Conservation (phyloP, 2,329 filamentous ascomycete species). For the Rhynchosporium agropyri region DNA sequence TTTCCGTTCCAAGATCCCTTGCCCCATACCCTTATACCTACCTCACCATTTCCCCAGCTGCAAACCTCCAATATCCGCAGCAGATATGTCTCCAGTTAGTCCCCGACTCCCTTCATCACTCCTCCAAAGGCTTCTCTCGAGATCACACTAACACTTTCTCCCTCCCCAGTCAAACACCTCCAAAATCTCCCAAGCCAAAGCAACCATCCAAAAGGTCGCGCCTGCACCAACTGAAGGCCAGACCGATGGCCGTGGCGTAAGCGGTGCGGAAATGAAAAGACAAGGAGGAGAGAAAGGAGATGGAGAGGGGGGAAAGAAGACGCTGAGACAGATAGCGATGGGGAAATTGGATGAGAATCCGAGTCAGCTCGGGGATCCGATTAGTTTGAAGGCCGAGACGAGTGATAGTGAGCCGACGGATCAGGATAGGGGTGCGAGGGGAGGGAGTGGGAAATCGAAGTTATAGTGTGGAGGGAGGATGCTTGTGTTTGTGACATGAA, state of each 20-base stretch:
- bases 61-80: background rate
- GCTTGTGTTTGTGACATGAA: too few relatives aligned
- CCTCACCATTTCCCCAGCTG: background rate
- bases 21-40: background rate
- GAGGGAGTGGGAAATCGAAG: conserved; percentile 27
- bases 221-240: conserved; percentile 25
- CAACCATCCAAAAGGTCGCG: conserved; percentile 18
- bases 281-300: background rate
- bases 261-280: too few relatives aligned
- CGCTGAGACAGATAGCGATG: conserved; percentile 27
- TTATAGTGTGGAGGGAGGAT: conserved; percentile 9
- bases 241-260: too few relatives aligned
- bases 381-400: conserved; percentile 35
- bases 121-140: conserved; percentile 20
- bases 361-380: conserved; percentile 31
- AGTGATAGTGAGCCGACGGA: conserved; percentile 30
- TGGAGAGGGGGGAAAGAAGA: conserved; percentile 22
- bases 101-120: background rate
- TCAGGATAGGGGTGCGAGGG: conserved; percentile 27
- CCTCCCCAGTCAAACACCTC: conserved; percentile 19
- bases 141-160: conserved; percentile 26
- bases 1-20: background rate
- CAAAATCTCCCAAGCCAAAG: conserved; percentile 4
- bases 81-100: conserved; percentile 9
- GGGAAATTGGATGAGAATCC: conserved; percentile 30